Evolutionary conservation across 2,329 filamentous ascomycete species (phyloP).

Genomic region (Paecilomyces sp.): DNA sequence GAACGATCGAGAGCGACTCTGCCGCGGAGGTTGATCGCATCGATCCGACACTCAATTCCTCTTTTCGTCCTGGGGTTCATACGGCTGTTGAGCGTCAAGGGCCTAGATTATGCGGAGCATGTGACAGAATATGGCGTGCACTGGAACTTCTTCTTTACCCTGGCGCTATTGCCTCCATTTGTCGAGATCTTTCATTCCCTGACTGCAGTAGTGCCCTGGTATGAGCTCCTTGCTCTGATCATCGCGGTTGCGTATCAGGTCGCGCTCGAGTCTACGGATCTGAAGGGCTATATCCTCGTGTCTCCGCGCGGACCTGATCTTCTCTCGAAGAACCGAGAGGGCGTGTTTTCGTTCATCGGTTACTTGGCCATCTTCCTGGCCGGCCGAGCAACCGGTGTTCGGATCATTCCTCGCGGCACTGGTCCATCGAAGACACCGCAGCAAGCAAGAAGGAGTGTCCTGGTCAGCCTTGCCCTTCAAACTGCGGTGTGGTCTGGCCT

Average conservation of each 20-base stretch:
- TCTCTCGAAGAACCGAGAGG: constrained; percentile 86
- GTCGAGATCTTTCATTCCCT: constrained; percentile 73
- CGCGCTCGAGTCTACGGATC: constrained; percentile 64
- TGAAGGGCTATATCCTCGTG: constrained; percentile 76
- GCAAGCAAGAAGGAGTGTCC: constrained; percentile 47
- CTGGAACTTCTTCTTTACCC: constrained; percentile 99
- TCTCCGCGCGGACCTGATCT: constrained; percentile 68
- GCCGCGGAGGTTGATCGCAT: constrained; percentile 52
- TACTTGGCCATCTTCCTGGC: constrained; percentile 93
- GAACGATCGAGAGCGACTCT: constrained; percentile 47
- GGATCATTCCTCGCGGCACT: constrained; percentile 61
- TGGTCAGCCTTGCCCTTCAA: constrained; percentile 59
- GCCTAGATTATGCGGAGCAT: constrained; percentile 91
- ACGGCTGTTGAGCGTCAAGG: constrained; percentile 82
- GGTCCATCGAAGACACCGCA: constrained; percentile 37
- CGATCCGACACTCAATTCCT: constrained; percentile 74
- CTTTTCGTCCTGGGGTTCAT: constrained; percentile 72
- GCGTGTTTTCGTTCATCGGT: constrained; percentile 88
- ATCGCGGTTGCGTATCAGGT: constrained; percentile 67
- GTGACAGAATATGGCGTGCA: constrained; percentile 96
- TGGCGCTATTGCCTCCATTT: constrained; percentile 82
- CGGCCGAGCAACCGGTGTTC: constrained; percentile 75
- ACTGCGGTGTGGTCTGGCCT: constrained; percentile 61
- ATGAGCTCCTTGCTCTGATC: constrained; percentile 64
- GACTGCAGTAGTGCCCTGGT: constrained; percentile 65